A percentile compares a stretch with the other conserved stretches of the same genome.
Conservation (phyloP, 139 green algal species). For the Tetraselmis striata region DNA sequence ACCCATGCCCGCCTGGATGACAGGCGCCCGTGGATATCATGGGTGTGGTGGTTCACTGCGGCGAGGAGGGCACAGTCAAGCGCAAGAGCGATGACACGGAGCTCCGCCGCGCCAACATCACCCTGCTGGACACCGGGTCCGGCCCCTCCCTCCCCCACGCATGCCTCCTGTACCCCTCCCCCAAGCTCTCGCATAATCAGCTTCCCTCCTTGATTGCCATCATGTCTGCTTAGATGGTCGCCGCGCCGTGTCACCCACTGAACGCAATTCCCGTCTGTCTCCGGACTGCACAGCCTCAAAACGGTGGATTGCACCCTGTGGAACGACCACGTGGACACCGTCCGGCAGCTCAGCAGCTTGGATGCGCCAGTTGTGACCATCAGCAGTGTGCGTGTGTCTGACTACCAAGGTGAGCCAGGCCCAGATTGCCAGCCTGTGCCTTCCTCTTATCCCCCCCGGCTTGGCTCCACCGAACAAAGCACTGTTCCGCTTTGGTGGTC, state of each 20-base stretch:
- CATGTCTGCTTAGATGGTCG: too few species aligned
- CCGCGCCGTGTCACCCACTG: too few species aligned
- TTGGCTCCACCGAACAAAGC: too few species aligned
- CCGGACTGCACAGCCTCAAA: constrained; percentile 57
- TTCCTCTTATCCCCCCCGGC: too few species aligned
- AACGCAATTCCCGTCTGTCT: too few species aligned
- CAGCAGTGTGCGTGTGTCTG: constrained; percentile 44
- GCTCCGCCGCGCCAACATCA: constrained; percentile 62
- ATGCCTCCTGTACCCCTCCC: too few species aligned
- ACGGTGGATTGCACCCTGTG: constrained; percentile 73
- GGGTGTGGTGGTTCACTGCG: constrained; percentile 58
- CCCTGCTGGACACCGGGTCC: constrained; percentile 53
- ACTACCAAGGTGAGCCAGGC: constrained; percentile 50
- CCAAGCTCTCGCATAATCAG: too few species aligned
- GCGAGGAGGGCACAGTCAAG: constrained; percentile 59
- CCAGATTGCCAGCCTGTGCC: too few species aligned
- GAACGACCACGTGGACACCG: constrained; percentile 35
- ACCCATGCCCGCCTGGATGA: too few species aligned
- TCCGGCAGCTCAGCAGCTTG: constrained; percentile 7
- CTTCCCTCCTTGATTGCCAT: too few species aligned
- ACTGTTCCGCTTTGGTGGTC: too few species aligned
- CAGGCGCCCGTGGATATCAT: constrained; percentile 66
- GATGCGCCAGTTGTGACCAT: constrained; percentile 28
- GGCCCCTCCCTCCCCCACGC: constrained; percentile 9
- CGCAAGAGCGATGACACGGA: constrained; percentile 73